These are phyloP conservation scores for Gloeostereum incarnatum DNA, from an alignment of 768 basidiomycete species.

Conservation along the genomic window DNA sequence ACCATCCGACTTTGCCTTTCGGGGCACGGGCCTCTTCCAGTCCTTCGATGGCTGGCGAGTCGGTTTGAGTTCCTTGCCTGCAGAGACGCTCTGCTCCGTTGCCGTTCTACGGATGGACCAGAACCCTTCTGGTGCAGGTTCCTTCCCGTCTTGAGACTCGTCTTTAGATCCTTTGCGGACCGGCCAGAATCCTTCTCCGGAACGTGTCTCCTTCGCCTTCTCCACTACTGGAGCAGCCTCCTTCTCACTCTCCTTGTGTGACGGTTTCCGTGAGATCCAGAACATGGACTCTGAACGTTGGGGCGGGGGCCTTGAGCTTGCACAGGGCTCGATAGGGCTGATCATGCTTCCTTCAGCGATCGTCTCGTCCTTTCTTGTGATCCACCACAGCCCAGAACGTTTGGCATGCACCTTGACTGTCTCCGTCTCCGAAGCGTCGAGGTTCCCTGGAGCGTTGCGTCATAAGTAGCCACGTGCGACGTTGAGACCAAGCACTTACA, in stretches of 20 bases:
- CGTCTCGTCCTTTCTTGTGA: slow-evolving; percentile 34
- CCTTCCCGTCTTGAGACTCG: slow-evolving; percentile 9
- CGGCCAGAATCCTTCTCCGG: slow-evolving; percentile 1
- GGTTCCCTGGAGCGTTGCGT: slow-evolving; percentile 41
- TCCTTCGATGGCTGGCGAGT: slow-evolving; percentile 2
- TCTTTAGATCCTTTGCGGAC: slow-evolving; percentile 4
- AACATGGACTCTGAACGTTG: slow-evolving; percentile 17
- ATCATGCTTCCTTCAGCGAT: slow-evolving; percentile 17
- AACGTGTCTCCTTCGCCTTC: background rate
- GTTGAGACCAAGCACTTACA: slow-evolving; percentile 39
- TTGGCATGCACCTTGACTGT: slow-evolving; percentile 50
- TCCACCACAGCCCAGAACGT: slow-evolving; percentile 41
- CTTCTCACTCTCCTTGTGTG: background rate
- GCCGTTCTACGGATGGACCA: slow-evolving; percentile 4
- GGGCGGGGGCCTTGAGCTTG: slow-evolving; percentile 3
- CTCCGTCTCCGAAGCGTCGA: slow-evolving; percentile 51
- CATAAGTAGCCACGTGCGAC: slow-evolving; percentile 1
- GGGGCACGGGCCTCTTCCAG: slow-evolving; percentile 23
- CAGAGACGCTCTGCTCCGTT: too few species aligned
- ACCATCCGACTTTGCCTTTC: slow-evolving; percentile 22
- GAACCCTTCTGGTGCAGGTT: too few species aligned
- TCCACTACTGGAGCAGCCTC: background rate
- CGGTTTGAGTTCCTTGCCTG: slow-evolving; percentile 14
- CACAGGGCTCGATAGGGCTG: slow-evolving; percentile 8
- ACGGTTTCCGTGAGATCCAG: background rate